Evolutionary conservation across 192 early-diverging fungal species (phyloP).

Genomic region (Pilaira anomala): DNA sequence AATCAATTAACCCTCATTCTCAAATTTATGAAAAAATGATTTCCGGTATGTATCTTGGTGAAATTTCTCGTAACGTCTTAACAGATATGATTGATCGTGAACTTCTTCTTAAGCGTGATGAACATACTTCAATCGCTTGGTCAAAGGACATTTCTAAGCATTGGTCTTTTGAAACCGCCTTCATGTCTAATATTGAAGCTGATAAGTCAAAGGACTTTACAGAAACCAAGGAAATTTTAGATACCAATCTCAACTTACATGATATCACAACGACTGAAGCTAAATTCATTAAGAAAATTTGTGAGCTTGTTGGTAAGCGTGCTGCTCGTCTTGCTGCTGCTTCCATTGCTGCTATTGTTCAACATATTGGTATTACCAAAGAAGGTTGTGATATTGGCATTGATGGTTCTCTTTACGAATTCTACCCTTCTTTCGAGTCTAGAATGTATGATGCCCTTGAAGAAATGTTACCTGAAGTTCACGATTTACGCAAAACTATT

Average conservation of each 20-base stretch:
- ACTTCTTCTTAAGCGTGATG: slow-evolving; percentile 69
- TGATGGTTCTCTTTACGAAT: slow-evolving; percentile 65
- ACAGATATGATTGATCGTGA: slow-evolving; percentile 80
- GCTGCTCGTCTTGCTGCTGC: slow-evolving; percentile 81
- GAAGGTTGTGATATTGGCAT: slow-evolving; percentile 63
- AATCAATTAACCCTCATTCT: slow-evolving; percentile 77
- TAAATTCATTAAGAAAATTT: slow-evolving; percentile 76
- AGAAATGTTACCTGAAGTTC: slow-evolving; percentile 58
- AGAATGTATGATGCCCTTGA: slow-evolving; percentile 70
- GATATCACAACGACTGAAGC: slow-evolving; percentile 68
- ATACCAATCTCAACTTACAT: slow-evolving; percentile 65
- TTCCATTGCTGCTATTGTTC: slow-evolving; percentile 65
- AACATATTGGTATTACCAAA: slow-evolving; percentile 53
- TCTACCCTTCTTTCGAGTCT: slow-evolving; percentile 60
- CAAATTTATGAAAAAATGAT: slow-evolving; percentile 96
- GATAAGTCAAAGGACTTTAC: slow-evolving; percentile 63
- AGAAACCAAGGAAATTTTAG: slow-evolving; percentile 67
- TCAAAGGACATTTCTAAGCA: slow-evolving; percentile 63
- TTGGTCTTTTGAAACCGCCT: slow-evolving; percentile 75
- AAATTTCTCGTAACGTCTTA: slow-evolving; percentile 77
- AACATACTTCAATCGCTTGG: slow-evolving; percentile 5
- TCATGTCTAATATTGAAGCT: slow-evolving; percentile 73
- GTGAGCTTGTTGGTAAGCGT: slow-evolving; percentile 80
- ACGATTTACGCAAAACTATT: slow-evolving; percentile 14
- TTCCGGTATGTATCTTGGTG: slow-evolving; percentile 92